Base-by-base conservation (phyloP, 148 eudicot genomes). In the Hydrangea macrophylla region DNA sequence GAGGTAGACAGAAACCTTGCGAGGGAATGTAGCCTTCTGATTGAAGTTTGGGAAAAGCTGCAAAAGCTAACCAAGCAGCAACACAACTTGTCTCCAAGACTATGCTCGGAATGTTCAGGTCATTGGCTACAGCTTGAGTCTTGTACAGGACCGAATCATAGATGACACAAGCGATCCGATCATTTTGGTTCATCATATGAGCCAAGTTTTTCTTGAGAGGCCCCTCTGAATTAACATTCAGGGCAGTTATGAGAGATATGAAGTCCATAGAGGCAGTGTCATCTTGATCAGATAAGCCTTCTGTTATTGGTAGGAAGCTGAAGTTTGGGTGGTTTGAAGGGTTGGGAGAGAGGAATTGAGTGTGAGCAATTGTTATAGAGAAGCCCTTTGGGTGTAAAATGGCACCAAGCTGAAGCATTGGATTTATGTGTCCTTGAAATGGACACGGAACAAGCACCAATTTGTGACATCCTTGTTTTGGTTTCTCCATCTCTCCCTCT, bases 401-500 rank as follows among this genome's bases (percentile, higher is more conserved):
- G 31, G 64, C 66, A 11, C 73, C 87, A 7, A 83, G 73, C 36
- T 77, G 73, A 39, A 83, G 37, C 87, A 80, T 80, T 30, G 87
- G 84, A 17, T 59, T 75, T 42, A 78, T 42, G 70, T 83, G 84
- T 35, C 87, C 87, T 72, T 69, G 70, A 22, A 69, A 75, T 36
- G 83, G 79, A 3, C 58, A 50, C 4, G 87, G 87, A 45, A 79
- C 74, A 4, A 83, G 45, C 15, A 81, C 30, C 53, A 48, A 48
- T 48, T 17, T 48, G 3, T 22, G 6, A 48, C 53, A 18, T 5
- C 53, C n/a, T 22, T 48, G 20, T 48, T 7, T 22, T 48, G 17
- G 53, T 48, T 18, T 48, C n/a, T 48, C 53, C 53, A 48, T 48
- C 53, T 48, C 50, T n/a, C n/a, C n/a, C 48, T 42, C 17, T 48